Evolutionary conservation across 495 filamentous ascomycete genomes (phyloP).

Genomic region (Penicillium paxilli): DNA sequence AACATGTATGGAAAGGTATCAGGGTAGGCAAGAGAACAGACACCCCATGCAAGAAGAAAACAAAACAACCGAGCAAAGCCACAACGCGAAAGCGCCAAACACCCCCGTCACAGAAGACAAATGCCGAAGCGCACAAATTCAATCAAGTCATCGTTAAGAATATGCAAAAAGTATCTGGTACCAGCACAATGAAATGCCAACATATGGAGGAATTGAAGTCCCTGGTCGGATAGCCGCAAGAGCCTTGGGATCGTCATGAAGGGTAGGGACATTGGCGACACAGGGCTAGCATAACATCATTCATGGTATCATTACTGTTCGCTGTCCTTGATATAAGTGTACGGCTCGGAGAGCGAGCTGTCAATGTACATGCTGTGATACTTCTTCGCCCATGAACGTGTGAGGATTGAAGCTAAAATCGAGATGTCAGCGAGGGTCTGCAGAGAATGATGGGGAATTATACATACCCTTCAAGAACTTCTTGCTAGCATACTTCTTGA

Average conservation of each 20-base stretch:
- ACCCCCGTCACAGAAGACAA: conserved; percentile 35
- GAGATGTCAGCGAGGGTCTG: conserved; percentile 13
- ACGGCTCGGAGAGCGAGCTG: conserved; percentile 36
- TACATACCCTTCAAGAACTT: conserved; percentile 90
- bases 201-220: conserved; percentile 39
- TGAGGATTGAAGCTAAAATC: conserved; percentile 77
- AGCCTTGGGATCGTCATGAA: conserved; percentile 32
- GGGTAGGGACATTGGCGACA: conserved; percentile 19
- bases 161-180: conserved; percentile 46
- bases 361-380: conserved; percentile 48
- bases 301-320: conserved; percentile 35
- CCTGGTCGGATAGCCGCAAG: conserved; percentile 23
- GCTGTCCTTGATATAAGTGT: conserved; percentile 39
- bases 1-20: conserved; percentile 38
- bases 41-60: conserved; percentile 33
- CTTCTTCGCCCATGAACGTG: conserved; percentile 91
- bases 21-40: conserved; percentile 27
- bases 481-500: conserved; percentile 99
- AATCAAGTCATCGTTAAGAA: conserved; percentile 48
- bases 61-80: conserved; percentile 21
- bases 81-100: conserved; percentile 38
- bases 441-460: not conserved
- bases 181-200: conserved; percentile 50
- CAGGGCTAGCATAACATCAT: conserved; percentile 32
- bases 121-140: conserved; percentile 44